Conservation (phyloP, 108 stramenopile species). For the Cyclotella kingstonii region DNA sequence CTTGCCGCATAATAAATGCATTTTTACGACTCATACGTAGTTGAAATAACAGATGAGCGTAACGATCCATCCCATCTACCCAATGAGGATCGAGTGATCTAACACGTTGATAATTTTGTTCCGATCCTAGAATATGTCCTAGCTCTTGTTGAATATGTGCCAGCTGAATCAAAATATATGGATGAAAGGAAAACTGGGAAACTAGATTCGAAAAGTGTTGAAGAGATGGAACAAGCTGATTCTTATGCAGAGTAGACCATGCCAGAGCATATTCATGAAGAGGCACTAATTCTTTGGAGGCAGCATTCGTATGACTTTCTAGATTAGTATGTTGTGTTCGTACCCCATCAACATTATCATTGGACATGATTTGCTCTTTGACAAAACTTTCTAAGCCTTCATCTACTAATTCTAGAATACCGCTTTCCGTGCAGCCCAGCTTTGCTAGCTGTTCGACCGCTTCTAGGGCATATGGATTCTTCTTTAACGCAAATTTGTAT, state of each 20-base stretch:
- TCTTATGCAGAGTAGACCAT: conserved; percentile 23
- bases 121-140: conserved; percentile 24
- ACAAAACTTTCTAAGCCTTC: conserved; percentile 15
- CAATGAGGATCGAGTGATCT: conserved; percentile 26
- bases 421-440: conserved; percentile 45
- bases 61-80: conserved; percentile 69
- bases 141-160: conserved; percentile 59
- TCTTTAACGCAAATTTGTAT: conserved; percentile 53
- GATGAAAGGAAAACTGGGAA: conserved; percentile 58
- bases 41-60: conserved; percentile 63
- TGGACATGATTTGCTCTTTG: background rate
- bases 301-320: background rate
- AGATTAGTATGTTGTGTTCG: background rate
- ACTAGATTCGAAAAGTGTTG: conserved; percentile 23
- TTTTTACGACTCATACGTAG: conserved; percentile 61
- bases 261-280: conserved; percentile 24
- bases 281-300: conserved; percentile 5
- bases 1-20: conserved; percentile 46
- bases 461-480: conserved; percentile 74
- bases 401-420: conserved; percentile 16
- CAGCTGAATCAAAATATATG: conserved; percentile 62
- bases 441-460: conserved; percentile 60
- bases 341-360: background rate
- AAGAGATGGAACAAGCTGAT: conserved; percentile 27
- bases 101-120: conserved; percentile 40